Conservation (phyloP, 768 basidiomycete species). For the Gyrodon lividus region DNA sequence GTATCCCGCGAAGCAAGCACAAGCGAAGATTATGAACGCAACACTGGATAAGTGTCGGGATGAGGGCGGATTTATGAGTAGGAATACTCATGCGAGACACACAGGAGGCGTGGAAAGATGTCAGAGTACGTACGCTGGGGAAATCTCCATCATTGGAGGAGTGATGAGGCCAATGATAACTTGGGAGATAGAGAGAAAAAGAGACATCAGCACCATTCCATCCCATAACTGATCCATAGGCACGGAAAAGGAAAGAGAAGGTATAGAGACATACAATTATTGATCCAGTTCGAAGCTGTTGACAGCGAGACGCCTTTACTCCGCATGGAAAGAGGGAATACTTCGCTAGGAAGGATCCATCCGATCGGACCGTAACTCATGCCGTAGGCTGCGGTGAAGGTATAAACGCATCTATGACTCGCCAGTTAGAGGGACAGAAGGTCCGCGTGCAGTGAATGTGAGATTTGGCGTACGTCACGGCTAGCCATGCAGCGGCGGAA, state of each 20-base stretch:
- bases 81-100: neutral
- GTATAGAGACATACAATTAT: conserved; percentile 57
- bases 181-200: conserved; percentile 24
- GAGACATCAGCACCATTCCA: conserved; percentile 4
- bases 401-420: conserved; percentile 55
- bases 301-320: conserved; percentile 81
- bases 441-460: neutral
- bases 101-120: conserved; percentile 1
- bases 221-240: neutral
- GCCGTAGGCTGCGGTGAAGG: conserved; percentile 77
- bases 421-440: neutral
- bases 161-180: conserved; percentile 77
- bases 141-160: conserved; percentile 60
- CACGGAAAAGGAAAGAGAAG: neutral
- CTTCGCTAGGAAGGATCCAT: conserved; percentile 83
- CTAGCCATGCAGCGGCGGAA: conserved; percentile 58
- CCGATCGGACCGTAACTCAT: conserved; percentile 76
- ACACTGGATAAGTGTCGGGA: conserved; percentile 36
- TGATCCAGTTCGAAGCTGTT: conserved; percentile 84
- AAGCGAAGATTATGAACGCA: conserved; percentile 68
- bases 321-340: conserved; percentile 76
- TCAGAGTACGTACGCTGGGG: conserved; percentile 47
- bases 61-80: neutral
- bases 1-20: conserved; percentile 64
- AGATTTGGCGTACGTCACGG: conserved; percentile 53